Conservation (phyloP, 1,139 yeast species). For the Diutina neorugosa region DNA sequence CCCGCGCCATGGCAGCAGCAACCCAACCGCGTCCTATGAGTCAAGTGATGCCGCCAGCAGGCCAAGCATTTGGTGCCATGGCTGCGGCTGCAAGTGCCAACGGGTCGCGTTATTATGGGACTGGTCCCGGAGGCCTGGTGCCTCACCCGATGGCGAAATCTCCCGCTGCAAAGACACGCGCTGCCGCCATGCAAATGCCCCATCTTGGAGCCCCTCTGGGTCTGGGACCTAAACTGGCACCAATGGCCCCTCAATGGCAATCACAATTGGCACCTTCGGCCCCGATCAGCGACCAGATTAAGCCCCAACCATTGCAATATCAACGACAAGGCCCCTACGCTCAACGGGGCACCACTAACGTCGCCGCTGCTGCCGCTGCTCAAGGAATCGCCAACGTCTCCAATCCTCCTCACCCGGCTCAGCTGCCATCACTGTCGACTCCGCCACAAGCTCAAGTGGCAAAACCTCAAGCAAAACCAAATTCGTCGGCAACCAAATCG, state of each 20-base stretch:
- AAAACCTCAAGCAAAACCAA: neutral
- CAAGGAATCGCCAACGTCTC: neutral
- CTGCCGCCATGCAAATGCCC: neutral
- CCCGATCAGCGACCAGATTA: neutral
- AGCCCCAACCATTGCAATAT: neutral
- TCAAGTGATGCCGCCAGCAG: neutral
- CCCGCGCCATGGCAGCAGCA: neutral
- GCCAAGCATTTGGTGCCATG: neutral
- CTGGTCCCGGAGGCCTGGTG: neutral
- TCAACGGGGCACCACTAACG: neutral
- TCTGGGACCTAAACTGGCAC: neutral
- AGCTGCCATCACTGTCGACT: neutral
- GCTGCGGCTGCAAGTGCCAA: neutral
- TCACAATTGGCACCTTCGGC: neutral
- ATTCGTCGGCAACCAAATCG: neutral
- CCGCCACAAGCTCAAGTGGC: neutral
- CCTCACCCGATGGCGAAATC: neutral
- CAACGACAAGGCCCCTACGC: neutral
- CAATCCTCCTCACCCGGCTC: neutral
- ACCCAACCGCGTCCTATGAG: neutral
- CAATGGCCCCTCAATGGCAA: neutral
- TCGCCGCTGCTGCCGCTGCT: neutral
- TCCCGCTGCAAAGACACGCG: neutral
- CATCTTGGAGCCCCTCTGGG: neutral
- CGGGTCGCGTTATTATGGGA: neutral